Percentiles rank a stretch among this genome's conserved stretches.
Conservation (phyloP, 208 protist genomes). For the Trypanosoma congolense region DNA sequence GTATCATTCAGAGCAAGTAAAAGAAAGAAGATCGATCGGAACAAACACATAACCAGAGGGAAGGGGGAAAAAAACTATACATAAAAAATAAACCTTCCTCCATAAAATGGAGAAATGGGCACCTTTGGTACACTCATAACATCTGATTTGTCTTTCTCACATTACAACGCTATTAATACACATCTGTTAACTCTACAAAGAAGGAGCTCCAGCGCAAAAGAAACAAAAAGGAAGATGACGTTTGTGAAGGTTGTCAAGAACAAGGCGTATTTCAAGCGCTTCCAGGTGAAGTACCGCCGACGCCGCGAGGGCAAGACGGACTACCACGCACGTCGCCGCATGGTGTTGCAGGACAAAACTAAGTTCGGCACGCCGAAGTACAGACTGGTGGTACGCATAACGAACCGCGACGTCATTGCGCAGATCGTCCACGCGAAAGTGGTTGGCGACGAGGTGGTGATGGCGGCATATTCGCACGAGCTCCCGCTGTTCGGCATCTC, state of each 20-base stretch:
- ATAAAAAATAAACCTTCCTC: too few species aligned
- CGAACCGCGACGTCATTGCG: conserved; percentile 96
- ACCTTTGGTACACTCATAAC: too few species aligned
- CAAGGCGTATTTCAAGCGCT: conserved; percentile 98
- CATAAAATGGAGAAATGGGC: too few species aligned
- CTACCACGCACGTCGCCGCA: conserved; percentile 94
- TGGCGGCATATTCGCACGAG: conserved; percentile 97
- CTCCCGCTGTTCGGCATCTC: conserved; percentile 95
- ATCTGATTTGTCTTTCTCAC: too few species aligned
- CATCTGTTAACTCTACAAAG: too few species aligned
- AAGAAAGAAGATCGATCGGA: too few species aligned
- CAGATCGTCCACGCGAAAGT: conserved; percentile 97
- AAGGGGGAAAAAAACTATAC: too few species aligned
- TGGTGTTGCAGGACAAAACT: conserved; percentile 98
- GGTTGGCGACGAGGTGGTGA: conserved; percentile 92
- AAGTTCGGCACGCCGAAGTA: conserved; percentile 99
- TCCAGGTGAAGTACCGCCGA: conserved; percentile 97
- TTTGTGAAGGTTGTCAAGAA: conserved; percentile 81
- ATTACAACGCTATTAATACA: too few species aligned
- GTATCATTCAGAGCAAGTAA: too few species aligned
- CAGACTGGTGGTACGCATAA: conserved; percentile 96
- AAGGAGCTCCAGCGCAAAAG: too few species aligned
- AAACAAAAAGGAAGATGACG: neutral
- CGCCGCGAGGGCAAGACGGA: conserved; percentile 99
- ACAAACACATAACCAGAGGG: too few species aligned